phyloP scores from a whole-genome alignment of 306 rosid species.

The Geum urbanum region DNA sequence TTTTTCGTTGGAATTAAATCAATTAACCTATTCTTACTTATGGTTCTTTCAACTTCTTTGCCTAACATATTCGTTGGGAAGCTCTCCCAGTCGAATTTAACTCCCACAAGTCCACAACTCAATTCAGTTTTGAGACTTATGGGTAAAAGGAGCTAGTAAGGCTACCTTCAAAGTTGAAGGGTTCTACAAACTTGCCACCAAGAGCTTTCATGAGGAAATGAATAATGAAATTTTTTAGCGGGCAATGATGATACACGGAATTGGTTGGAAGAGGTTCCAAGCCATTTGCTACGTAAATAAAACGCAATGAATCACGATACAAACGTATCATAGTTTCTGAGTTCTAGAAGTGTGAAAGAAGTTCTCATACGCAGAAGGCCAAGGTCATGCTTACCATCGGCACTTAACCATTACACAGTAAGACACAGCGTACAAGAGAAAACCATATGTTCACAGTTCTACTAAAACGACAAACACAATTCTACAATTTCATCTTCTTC shows the following conservation, averaged over 20 bases:
- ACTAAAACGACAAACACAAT: neutral
- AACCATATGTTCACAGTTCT: neutral
- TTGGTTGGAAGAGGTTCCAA: neutral
- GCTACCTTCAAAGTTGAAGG: no score
- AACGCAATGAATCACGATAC: neutral
- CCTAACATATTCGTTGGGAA: no score
- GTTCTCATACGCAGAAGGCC: conserved; percentile 4
- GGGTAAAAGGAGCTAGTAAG: no score
- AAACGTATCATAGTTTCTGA: neutral
- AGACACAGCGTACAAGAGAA: neutral
- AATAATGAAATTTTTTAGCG: neutral
- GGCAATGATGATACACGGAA: neutral
- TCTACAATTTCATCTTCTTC: neutral
- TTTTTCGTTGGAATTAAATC: no score
- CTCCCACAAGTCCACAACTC: no score
- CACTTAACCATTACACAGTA: neutral
- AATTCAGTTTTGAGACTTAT: no score
- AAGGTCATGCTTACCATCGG: neutral
- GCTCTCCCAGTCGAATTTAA: no score
- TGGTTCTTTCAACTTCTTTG: no score
- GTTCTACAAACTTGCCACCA: no score
- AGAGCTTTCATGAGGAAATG: neutral
- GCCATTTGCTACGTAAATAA: neutral
- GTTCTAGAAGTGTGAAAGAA: neutral
- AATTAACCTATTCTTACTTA: no score